Base-by-base conservation (phyloP, 345 rosid genomes). In the Psidium guajava region DNA sequence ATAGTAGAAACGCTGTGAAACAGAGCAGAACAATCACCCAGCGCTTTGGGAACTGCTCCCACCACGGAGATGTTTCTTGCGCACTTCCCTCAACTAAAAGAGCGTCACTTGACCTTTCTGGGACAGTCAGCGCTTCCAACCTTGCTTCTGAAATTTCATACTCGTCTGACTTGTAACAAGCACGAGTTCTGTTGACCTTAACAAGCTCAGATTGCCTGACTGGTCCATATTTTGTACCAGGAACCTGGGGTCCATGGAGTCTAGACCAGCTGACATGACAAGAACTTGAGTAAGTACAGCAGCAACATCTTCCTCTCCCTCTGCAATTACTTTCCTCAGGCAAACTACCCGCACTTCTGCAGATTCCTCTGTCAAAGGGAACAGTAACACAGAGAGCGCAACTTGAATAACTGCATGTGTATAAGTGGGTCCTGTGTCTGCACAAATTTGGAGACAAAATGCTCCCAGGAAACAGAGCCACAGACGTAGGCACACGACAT, bases 1-100 rank as follows among this genome's bases (percentile, higher is more conserved):
- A 97, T 4, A 97, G 88, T 13, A 97, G 93, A 90, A 95, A 97
- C 42, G 98, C 92, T 2, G 91, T 56, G 86, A 97, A 97, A 90
- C 98, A 97, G 86, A 97, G 93, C 55, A 97, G 88, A 36, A 97
- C 99, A 49, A 97, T 91, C 87, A 92, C 92, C 97, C 96, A 97
- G 42, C 99, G 94, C 88, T 93, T 94, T 13, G 98, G 98, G 86
- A 95, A 93, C 88, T 91, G 90, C 82, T 92, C 90, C 98, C 95
- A 92, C 99, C 98, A 97, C 21, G 96, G 90, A 74, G 91, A 85
- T 24, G 92, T 83, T 88, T 88, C 92, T 84, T 90, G 93, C 32
- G 83, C 84, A 86, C 86, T 91, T 54, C 91, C 92, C 82, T 89
- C 93, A 40, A 90, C 88, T 54, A 93, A 86, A 86, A 91, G 86